Evolutionary conservation across 1,284 basidiomycete genomes (phyloP), one percentile per base, ranked within the genome.

Genomic region (Rhodotorula glutinis): DNA sequence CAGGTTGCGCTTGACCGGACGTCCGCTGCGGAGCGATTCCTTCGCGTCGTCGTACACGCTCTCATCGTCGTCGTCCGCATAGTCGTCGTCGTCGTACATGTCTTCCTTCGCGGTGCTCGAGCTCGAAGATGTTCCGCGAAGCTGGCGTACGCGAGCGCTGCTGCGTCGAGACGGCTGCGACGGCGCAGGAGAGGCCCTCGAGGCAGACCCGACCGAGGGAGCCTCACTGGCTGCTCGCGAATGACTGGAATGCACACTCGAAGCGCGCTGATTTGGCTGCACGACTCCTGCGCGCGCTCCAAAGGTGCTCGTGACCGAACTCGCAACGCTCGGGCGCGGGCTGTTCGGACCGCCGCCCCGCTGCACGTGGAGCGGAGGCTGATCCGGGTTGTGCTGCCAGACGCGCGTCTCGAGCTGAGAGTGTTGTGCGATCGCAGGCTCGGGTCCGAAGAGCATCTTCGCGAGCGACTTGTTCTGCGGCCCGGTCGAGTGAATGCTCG

Each of bases 401-500:
- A 62, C 57, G 43, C 57, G 62, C 11, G 68, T 65, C 14, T 64
- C 68, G 61, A 68, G 55, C 41, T 57, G 68, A 1, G 38, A 43
- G 14, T 56, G 61, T 38, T 56, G 54, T 14, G 30, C 53, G 29
- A 57, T 43, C 29, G 30, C 43, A 21, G 29, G 43, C 25, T 51
- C 49, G 53, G n/a, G 53, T 13, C 53, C 53, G 40, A 41, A 27
- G 41, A 63, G 59, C 38, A 63, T 43, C 49, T 63, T 30, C 29
- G 49, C 33, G 30, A 55, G 53, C 30, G 57, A 57, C 52, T 62
- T 65, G 21, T 43, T 55, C 19, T 53, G 55, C 40, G 56, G 55
- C 19, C 67, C 72, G 52, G 52, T 54, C 51, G 69, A 71, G 56
- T 67, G 55, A 53, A 73, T 63, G 33, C 63, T 66, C 53, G 72